phyloP scores from a whole-genome alignment of 108 stramenopile genomes.

The Pseudonitzschia pungens region DNA sequence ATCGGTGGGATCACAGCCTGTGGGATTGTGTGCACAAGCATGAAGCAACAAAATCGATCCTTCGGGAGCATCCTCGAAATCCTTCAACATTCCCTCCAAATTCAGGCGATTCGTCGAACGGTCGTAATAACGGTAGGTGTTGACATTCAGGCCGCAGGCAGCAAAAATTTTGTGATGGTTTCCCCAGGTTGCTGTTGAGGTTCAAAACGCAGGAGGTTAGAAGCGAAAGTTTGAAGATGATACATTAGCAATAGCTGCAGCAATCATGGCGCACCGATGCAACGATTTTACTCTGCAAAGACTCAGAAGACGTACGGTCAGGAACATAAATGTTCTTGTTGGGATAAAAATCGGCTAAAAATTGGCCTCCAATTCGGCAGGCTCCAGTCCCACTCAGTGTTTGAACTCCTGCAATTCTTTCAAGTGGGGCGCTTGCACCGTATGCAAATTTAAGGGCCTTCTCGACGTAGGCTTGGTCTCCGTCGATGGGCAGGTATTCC shows the following conservation, averaged over 20 bases:
- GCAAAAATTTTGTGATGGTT: constrained; percentile 94
- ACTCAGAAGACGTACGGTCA: constrained; percentile 45
- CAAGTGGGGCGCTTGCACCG: constrained; percentile 68
- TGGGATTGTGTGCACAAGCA: constrained; percentile 99
- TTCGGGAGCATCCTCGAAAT: constrained; percentile 80
- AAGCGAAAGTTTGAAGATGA: background rate
- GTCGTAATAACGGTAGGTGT: constrained; percentile 90
- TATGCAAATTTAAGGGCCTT: constrained; percentile 92
- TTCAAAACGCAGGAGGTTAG: background rate
- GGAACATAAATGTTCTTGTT: constrained; percentile 86
- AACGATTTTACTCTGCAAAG: background rate
- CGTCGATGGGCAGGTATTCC: constrained; percentile 96
- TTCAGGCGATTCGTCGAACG: constrained; percentile 83
- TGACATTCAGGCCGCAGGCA: constrained; percentile 84
- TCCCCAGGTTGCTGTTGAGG: constrained; percentile 77
- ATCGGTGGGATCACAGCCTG: constrained; percentile 93
- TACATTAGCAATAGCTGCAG: background rate
- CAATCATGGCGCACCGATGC: background rate
- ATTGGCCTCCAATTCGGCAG: constrained; percentile 91
- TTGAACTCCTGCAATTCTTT: constrained; percentile 89
- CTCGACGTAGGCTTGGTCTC: constrained; percentile 80
- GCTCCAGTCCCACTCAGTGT: constrained; percentile 96
- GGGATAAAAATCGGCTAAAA: constrained; percentile 73
- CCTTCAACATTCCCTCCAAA: constrained; percentile 84
- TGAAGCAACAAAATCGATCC: constrained; percentile 91